phyloP scores from a whole-genome alignment of 148 eudicot genomes.

The Nepenthes mirabilis region DNA sequence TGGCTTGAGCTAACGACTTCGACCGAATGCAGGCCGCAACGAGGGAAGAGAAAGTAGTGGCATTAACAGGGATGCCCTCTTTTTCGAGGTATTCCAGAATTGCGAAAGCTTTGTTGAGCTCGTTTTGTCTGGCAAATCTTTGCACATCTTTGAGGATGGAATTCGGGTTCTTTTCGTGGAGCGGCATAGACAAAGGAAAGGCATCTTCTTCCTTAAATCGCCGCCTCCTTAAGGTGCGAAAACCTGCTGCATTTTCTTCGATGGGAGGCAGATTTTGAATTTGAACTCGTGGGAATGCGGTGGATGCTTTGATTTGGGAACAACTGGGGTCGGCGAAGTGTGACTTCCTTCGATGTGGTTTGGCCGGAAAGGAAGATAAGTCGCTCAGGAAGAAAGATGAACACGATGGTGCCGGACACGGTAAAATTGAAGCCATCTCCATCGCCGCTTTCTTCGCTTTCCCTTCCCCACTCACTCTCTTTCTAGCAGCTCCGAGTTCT shows the following conservation, averaged over 20 bases:
- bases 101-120: slow-evolving; percentile 46
- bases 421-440: too few relatives aligned
- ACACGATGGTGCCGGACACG: too few relatives aligned
- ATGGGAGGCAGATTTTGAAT: neutral
- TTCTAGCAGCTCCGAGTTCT: too few relatives aligned
- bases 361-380: neutral
- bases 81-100: slow-evolving; percentile 59
- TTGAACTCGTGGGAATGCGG: neutral
- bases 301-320: neutral
- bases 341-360: neutral
- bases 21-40: slow-evolving; percentile 39
- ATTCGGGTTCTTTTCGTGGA: slow-evolving; percentile 59
- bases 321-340: too few relatives aligned
- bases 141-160: slow-evolving; percentile 55
- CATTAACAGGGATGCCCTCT: slow-evolving; percentile 64
- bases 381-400: neutral
- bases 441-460: too few relatives aligned
- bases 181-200: slow-evolving; percentile 42
- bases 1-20: slow-evolving; percentile 34
- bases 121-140: slow-evolving; percentile 32
- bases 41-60: slow-evolving; percentile 58
- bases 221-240: neutral
- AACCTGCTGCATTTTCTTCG: neutral
- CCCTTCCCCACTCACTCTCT: too few relatives aligned
- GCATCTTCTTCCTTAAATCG: slow-evolving; percentile 17